Evolutionary conservation across 495 filamentous ascomycete species (phyloP), one percentile per base, ranked within the genome.

Genomic region (Evernia prunastri): DNA sequence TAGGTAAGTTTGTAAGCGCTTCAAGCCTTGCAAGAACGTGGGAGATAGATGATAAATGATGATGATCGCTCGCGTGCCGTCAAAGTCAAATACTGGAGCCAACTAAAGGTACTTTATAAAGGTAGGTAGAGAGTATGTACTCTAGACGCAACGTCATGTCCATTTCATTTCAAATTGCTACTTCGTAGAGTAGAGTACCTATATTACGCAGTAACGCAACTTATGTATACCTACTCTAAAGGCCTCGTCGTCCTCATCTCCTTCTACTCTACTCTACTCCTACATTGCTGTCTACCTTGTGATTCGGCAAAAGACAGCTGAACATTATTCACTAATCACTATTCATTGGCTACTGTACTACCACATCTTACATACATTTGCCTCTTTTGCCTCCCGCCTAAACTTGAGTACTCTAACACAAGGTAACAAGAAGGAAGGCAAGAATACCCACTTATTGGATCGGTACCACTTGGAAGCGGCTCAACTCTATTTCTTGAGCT

Each of bases 11-110:
- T 7, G 12, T 7, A 12, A 7, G 36, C 13, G 18, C 20, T 54
- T 12, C 13, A 8, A 54, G 13, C 27, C 51, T 3, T 54, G 29
- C 51, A 54, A 54, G 7, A 54, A 54, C 29, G 51, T 54, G 51
- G 51, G 17, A 54, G 1, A 35, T 27, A 11, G 39, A 31, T 57
- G 36, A 37, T 27, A 49, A 25, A n/a, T n/a, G n/a, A n/a, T n/a
- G n/a, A n/a, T n/a, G n/a, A n/a, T n/a, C n/a, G n/a, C n/a, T 63
- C 36, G 60, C 27, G 60, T 53, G 31, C 31, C 36, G 61, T 56
- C 27, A 56, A 20, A 49, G 43, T 27, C 58, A 18, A 60, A 37
- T 15, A 59, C 15, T n/a, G 4, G 15, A 36, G 18, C 18, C 36
- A 58, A 47, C n/a, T n/a, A n/a, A n/a, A n/a, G n/a, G n/a, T n/a